These are phyloP conservation scores for Talaromyces sp. DNA, from an alignment of 2,329 filamentous ascomycete genomes.

Conservation along the genomic window DNA sequence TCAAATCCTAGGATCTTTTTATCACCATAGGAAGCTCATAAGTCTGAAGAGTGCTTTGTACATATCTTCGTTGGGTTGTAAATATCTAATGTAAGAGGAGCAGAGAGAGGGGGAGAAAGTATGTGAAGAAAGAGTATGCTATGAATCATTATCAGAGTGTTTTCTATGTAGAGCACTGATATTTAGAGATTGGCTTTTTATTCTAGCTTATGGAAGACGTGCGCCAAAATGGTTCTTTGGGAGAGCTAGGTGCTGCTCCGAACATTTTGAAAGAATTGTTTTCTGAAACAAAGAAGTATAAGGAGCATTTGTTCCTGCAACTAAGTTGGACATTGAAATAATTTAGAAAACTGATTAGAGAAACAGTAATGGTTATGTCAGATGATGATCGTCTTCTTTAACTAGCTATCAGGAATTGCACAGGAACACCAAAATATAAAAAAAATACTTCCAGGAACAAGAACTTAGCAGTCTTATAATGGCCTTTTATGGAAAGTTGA, in stretches of 20 bases:
- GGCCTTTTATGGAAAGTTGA: background rate
- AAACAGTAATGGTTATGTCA: conserved; percentile 2
- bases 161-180: background rate
- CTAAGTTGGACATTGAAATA: background rate
- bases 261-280: conserved; percentile 3
- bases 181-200: background rate
- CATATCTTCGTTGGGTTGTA: no score
- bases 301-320: conserved; percentile 2
- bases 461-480: conserved; percentile 1
- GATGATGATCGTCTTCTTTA: conserved; percentile 1
- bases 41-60: no score
- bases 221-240: background rate
- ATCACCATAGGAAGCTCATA: no score
- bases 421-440: background rate
- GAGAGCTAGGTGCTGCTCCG: conserved; percentile 1
- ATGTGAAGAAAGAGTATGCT: no score
- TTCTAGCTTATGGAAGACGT: conserved; percentile 2
- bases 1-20: no score
- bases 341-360: background rate
- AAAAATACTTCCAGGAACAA: background rate
- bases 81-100: no score
- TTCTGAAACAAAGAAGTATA: conserved; percentile 3
- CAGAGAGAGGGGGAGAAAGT: no score
- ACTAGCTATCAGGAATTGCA: conserved; percentile 6
- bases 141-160: background rate